Evolutionary conservation across 345 rosid genomes (phyloP).

Genomic region (Jatropha curcas): DNA sequence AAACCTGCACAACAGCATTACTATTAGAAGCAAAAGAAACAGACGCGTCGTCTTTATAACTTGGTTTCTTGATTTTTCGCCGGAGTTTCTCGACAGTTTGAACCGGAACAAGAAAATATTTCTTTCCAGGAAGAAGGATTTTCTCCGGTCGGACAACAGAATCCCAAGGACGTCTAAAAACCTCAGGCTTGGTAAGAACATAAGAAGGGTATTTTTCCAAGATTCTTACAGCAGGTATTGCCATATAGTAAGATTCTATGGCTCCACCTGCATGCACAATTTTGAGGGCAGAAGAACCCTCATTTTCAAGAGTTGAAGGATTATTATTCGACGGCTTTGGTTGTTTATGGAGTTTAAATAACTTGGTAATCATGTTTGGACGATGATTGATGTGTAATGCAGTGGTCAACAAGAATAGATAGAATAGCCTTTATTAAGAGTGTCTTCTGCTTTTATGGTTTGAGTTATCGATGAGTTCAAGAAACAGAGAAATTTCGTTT

Average conservation of each 20-base stretch:
- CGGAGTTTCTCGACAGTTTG: slow-evolving; percentile 45
- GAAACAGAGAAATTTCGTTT: neutral
- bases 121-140: slow-evolving; percentile 43
- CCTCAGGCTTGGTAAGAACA: slow-evolving; percentile 44
- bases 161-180: slow-evolving; percentile 50
- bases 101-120: slow-evolving; percentile 38
- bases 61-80: slow-evolving; percentile 19
- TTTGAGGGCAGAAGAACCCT: slow-evolving; percentile 23
- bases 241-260: slow-evolving; percentile 43
- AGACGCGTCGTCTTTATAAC: neutral
- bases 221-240: slow-evolving; percentile 39
- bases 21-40: no score
- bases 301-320: neutral
- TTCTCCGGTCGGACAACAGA: slow-evolving; percentile 40
- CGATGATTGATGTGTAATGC: neutral
- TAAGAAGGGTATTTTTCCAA: slow-evolving; percentile 44
- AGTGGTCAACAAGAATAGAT: neutral
- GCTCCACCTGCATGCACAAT: slow-evolving; percentile 44
- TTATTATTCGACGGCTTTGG: neutral
- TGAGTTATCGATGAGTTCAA: slow-evolving; percentile 15
- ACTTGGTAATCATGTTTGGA: slow-evolving; percentile 33
- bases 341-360: slow-evolving; percentile 17
- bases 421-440: no score
- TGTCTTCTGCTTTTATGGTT: no score
- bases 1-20: no score